Base-by-base conservation (phyloP, 2,329 filamentous ascomycete species). In the Bipolaris zeicola region DNA sequence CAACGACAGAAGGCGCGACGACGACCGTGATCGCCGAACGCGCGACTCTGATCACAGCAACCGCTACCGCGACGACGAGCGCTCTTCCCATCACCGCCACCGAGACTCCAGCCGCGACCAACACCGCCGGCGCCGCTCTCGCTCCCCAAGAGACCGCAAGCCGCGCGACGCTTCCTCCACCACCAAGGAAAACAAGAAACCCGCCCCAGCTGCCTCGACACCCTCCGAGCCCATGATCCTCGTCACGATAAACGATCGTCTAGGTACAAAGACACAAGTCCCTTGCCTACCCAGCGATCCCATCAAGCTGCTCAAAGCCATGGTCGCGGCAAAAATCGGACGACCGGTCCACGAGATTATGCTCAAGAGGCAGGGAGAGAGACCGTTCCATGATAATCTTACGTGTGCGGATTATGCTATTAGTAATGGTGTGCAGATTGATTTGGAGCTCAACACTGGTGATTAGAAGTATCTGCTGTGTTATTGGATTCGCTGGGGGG, bases 191-290 rank as follows among this genome's bases (percentile, higher is more conserved):
- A 16, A 7, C 18, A 54, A 54, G 37, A 57, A 57, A 37, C 3
- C 26, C 0, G 8, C 60, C 72, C 6, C 46, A 3, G 60, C 74
- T 28, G 70, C 79, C 6, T 36, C 56, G 2, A 47, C 60, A 3
- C 55, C 62, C 2, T 60, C 81, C 5, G 89, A 96, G 71, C 89
- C 92, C 54, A 96, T 97, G 89, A 97, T 98, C 65, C 86, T 96
- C 49, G 93, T 98, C 16, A 87, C 94, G 69, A 87, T 98, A 71
- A 98, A 98, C 75, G 94, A 98, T 77, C 86, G 94, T n/a, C 81
- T 98, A 34, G 94, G 94, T 11, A 97, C 94, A n/a, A 96, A 96
- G 71, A 91, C 93, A 14, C 89, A 91, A 50, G 95, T 98, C 62
- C 94, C 94, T 0, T 97, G 93, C 74, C 81, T 96, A 55, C 88